Base-by-base conservation (phyloP, 2,329 filamentous ascomycete genomes). In the Elsinoe ampelina region DNA sequence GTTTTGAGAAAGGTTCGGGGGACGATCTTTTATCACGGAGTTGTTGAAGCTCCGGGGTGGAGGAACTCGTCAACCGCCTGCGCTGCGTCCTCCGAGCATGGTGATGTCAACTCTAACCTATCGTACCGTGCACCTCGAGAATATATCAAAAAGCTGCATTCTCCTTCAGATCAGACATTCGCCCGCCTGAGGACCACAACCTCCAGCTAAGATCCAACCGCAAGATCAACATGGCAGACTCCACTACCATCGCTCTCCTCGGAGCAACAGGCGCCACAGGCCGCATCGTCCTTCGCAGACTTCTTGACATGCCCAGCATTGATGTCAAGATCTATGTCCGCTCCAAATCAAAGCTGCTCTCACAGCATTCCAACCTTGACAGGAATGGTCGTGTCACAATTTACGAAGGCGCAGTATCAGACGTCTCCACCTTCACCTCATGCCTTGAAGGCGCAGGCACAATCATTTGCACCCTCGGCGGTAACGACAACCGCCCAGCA, bases 381-480 rank as follows among this genome's bases (percentile, higher is more conserved):
- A 39, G 15, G 19, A 39, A 26, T n/a, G 36, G 34, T 20, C 32
- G 48, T 7, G 17, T 52, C 15, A 15, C 26, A 20, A 52, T 52
- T 11, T 52, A 19, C n/a, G 48, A 52, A 26, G 48, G 48, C 13
- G 48, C 34, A 2, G 48, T 52, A 5, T 26, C 48, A 39, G 48
- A 52, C 32, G 22, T 34, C n/a, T 6, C 32, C 15, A 52, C n/a
- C 17, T 38, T 52, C 48, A 39, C 13, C 12, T n/a, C 32, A 26
- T 52, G 48, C 19, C 32, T 52, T 7, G n/a, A 17, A 22, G 48
- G 48, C 30, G 48, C 48, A 3, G 13, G 15, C 10, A 38, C 34
- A 7, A 38, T 52, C 48, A 52, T 52, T n/a, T 52, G 32, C 32
- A 52, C 48, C 7, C 48, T 52, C 32, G 48, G 48, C 17, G 30